Evolutionary conservation across 1,284 basidiomycete genomes (phyloP), one percentile per base, ranked within the genome.

Genomic region (Tilletia setariae): DNA sequence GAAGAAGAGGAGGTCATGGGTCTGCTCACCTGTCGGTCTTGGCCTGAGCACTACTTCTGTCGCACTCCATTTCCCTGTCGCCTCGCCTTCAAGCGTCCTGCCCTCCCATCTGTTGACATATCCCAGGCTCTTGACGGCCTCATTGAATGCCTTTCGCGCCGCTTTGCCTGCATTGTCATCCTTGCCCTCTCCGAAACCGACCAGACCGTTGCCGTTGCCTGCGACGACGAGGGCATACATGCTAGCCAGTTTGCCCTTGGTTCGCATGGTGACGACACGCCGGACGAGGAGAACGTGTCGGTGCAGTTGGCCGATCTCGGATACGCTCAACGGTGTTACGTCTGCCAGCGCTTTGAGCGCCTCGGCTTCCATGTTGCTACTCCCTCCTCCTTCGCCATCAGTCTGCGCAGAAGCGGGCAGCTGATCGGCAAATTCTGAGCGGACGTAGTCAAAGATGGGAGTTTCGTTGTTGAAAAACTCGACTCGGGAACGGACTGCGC

Each of bases 131-230:
- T 89, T 88, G 64, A 93, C 85, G 0, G 91, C 94, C 75, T 91
- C 87, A 49, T 87, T 85, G 79, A 89, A 87, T 8, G 91, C 89
- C 78, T 90, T 89, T 65, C 86, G 85, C 42, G 87, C 82, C 0
- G 93, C 93, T 44, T 85, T 79, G 9, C 85, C 68, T 4, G 85
- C 79, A 13, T 84, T 84, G 56, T 89, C 88, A 78, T 91, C 90
- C 83, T 94, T 93, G 63, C 91, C 94, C 79, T 92, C 89, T 2
- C 95, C 95, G 63, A 91, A 87, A 2, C 95, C 95, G 0, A 98
- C 90, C 25, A 98, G 86, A 0, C 95, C 95, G 53, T 90, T 86
- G 8, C 91, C 91, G 78, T 87, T 86, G 23, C 95, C 95, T 43
- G 92, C 90, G 68, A 97, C 88, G 72, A 90, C 87, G 77, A 92